phyloP scores from a whole-genome alignment of 108 stramenopile genomes.

The Skeletonema tropicum region DNA sequence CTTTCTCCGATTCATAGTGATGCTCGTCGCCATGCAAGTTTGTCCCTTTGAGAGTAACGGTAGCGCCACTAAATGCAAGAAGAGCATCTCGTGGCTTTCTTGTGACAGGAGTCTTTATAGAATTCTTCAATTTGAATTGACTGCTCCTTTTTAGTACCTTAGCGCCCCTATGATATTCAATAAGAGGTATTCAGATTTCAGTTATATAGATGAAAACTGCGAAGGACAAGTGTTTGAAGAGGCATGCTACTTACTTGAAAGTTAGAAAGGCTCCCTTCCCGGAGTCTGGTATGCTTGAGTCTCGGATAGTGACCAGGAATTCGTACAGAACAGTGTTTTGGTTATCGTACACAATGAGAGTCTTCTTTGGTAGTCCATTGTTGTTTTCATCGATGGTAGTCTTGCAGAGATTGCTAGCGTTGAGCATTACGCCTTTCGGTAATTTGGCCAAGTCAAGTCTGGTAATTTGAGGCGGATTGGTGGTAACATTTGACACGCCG shows the following conservation, averaged over 20 bases:
- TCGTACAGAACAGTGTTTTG: conserved; percentile 34
- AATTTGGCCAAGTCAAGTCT: conserved; percentile 6
- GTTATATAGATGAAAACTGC: neutral
- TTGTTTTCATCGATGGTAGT: conserved; percentile 13
- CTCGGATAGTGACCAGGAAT: conserved; percentile 24
- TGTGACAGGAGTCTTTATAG: conserved; percentile 1
- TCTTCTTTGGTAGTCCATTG: conserved; percentile 30
- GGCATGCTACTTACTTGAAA: conserved; percentile 20
- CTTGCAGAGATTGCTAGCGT: conserved; percentile 18
- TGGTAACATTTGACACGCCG: neutral
- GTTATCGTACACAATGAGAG: conserved; percentile 18
- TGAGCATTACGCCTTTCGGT: conserved; percentile 21
- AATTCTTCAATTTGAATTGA: conserved; percentile 17
- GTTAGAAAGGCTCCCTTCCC: conserved; percentile 54
- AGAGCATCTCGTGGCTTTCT: conserved; percentile 22
- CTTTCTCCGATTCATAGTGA: conserved; percentile 17
- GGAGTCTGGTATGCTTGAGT: conserved; percentile 22
- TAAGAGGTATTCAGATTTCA: neutral
- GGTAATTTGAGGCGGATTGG: conserved; percentile 1
- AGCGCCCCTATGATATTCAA: conserved; percentile 19
- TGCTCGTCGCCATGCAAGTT: conserved; percentile 33
- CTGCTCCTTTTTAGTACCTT: conserved; percentile 37
- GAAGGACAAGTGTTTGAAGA: neutral
- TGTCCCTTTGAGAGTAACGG: conserved; percentile 26
- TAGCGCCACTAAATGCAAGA: conserved; percentile 13